phyloP scores from a whole-genome alignment of 768 basidiomycete species.

The Podaxis rugospora region DNA sequence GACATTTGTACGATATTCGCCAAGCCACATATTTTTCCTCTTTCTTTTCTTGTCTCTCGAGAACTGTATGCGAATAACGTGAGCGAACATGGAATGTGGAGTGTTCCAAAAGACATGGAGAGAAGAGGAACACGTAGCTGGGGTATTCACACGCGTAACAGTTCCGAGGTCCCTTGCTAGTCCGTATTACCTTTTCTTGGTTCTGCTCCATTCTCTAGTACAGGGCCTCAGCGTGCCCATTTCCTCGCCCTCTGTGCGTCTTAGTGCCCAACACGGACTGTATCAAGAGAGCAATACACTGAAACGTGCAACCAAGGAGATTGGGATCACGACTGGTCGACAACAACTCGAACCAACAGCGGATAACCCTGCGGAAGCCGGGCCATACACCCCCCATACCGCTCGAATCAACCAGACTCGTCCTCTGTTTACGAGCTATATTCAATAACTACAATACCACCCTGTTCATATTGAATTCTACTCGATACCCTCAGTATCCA shows the following conservation, averaged over 20 bases:
- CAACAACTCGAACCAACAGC: background rate
- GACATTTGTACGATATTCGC: conserved; percentile 4
- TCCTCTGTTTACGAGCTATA: background rate
- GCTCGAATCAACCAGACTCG: background rate
- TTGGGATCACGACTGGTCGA: background rate
- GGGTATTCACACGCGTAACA: background rate
- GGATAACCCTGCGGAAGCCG: background rate
- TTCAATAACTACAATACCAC: background rate
- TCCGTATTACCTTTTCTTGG: background rate
- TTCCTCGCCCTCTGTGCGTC: background rate
- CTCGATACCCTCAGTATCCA: background rate
- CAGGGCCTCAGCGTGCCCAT: background rate
- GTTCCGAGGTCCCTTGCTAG: background rate
- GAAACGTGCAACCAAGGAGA: background rate
- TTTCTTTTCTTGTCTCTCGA: background rate
- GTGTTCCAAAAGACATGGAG: background rate
- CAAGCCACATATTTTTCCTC: background rate
- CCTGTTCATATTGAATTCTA: background rate
- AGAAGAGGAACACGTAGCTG: background rate
- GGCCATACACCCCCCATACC: background rate
- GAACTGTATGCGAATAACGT: background rate
- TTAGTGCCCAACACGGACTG: background rate
- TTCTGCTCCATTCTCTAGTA: background rate
- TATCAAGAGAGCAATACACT: background rate
- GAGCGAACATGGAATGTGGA: background rate